phyloP scores from a whole-genome alignment of 768 basidiomycete genomes.

The Tricholoma furcatifolium region DNA sequence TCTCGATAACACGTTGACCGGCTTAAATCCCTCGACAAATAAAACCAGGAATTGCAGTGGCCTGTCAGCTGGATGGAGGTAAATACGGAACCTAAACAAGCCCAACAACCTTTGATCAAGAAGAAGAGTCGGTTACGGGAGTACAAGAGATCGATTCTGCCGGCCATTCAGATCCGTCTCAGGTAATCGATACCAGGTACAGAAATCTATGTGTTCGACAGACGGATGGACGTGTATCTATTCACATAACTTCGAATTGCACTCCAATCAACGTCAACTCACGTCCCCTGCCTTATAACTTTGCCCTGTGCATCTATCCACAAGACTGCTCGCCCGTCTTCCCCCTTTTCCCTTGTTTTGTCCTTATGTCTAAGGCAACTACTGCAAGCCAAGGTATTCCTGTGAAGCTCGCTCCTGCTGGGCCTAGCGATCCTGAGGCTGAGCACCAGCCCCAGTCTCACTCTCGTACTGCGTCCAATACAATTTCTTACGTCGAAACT shows the following conservation, averaged over 20 bases:
- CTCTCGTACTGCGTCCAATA: slow-evolving; percentile 33
- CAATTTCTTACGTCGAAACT: slow-evolving; percentile 31
- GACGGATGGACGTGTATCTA: slow-evolving; percentile 21
- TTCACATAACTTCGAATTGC: slow-evolving; percentile 19
- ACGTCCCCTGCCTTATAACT: slow-evolving; percentile 28
- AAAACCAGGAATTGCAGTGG: background rate
- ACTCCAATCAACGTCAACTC: slow-evolving; percentile 21
- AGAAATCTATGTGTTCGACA: slow-evolving; percentile 25
- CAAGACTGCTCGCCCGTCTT: slow-evolving; percentile 11
- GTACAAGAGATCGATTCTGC: slow-evolving; percentile 25
- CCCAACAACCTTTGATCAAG: slow-evolving; percentile 17
- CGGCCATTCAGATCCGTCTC: slow-evolving; percentile 20
- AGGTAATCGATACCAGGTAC: slow-evolving; percentile 28
- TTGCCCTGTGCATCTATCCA: slow-evolving; percentile 17
- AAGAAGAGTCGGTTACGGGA: slow-evolving; percentile 21
- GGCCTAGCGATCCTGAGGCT: slow-evolving; percentile 28
- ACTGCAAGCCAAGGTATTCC: slow-evolving; percentile 22
- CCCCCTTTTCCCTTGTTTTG: slow-evolving; percentile 1
- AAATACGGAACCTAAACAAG: slow-evolving; percentile 16
- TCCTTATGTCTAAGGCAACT: slow-evolving; percentile 17
- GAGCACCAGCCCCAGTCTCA: slow-evolving; percentile 26
- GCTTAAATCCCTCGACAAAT: slow-evolving; percentile 7
- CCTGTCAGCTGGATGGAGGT: slow-evolving; percentile 3
- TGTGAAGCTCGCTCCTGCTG: slow-evolving; percentile 30
- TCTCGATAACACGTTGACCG: background rate